Evolutionary conservation across 306 rosid species (phyloP), one percentile per base, ranked within the genome.

Genomic region (Corylus heterophylla): DNA sequence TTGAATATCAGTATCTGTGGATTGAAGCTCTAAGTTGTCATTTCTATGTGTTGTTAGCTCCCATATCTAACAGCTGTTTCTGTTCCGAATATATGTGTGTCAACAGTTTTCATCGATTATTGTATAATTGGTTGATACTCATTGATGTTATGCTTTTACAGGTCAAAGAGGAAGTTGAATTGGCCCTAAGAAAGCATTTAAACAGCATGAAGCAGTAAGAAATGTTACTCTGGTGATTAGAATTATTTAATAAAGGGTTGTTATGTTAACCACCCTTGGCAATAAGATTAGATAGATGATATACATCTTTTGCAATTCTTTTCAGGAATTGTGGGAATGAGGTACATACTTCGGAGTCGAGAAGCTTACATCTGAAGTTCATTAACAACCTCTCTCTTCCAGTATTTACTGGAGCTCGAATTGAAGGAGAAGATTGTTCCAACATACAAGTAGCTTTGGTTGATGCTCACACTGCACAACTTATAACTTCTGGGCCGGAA

Each of bases 111-210:
- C 67, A 52, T 58, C 78, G 70, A 71, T 55, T 76, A 37, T 64
- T 71, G 71, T 47, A 55, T 64, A 75, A 18, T 74, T 71, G 62
- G 75, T 62, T 25, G 31, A 76, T 58, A 62, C 73, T 78, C 50
- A 71, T 59, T 20, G 70, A 22, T 79, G 66, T 75, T 71, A 27
- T 80, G 44, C 64, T 44, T 71, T 86, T 85, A 31, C 94, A 96
- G 99, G 99, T 96, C 69, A 91, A 77, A 85, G 99, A 96, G 91
- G 99, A 96, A 84, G 93, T 96, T 77, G 99, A 96, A 80, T 63
- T 50, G 84, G 99, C 98, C 75, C 82, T 96, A 59, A 88, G 81
- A 84, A 96, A 87, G 83, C 95, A 96, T 85, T 78, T 87, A 75
- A 83, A 71, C 83, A 85, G 73, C 84, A 78, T 93, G 80, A 92